Percentiles rank a stretch among this genome's conserved stretches.
phyloP scores from a whole-genome alignment of 2,329 filamentous ascomycete genomes.

The Fusarium incarnatum region DNA sequence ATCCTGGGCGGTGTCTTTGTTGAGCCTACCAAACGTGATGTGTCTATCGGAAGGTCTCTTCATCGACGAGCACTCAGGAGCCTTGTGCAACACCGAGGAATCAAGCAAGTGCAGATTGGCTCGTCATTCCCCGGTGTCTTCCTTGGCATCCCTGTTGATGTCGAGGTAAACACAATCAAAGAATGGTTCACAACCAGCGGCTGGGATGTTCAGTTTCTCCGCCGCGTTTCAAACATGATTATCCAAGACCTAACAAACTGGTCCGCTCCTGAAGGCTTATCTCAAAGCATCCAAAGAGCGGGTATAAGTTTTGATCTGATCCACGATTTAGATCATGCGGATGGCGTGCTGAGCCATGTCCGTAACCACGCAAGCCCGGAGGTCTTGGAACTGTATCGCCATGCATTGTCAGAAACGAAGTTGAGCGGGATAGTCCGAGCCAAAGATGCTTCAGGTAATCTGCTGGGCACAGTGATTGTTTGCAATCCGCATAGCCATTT shows the following conservation, averaged over 20 bases:
- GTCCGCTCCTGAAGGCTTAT: constrained; percentile 80
- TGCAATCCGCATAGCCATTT: constrained; percentile 77
- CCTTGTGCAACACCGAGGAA: constrained; percentile 74
- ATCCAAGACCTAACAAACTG: constrained; percentile 79
- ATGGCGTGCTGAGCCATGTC: constrained; percentile 79
- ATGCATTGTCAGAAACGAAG: constrained; percentile 76
- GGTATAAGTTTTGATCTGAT: constrained; percentile 86
- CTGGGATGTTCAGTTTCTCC: constrained; percentile 78
- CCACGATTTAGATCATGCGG: constrained; percentile 80
- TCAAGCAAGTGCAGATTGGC: constrained; percentile 86
- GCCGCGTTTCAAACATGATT: constrained; percentile 73
- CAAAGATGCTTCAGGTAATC: constrained; percentile 73
- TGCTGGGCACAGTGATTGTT: constrained; percentile 84
- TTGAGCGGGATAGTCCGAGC: constrained; percentile 86
- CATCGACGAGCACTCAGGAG: constrained; percentile 86
- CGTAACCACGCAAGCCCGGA: constrained; percentile 80
- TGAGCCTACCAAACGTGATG: constrained; percentile 84
- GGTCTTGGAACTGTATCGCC: constrained; percentile 81
- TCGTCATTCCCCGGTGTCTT: constrained; percentile 86
- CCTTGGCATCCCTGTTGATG: constrained; percentile 78
- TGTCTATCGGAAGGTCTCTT: constrained; percentile 90
- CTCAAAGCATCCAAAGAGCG: constrained; percentile 77
- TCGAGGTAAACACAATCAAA: constrained; percentile 59
- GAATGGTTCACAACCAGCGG: constrained; percentile 92
- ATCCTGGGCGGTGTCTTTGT: constrained; percentile 90